A percentile compares a stretch with the other conserved stretches of the same genome.
These are phyloP conservation scores for Escovopsis sp. DNA, from an alignment of 2,329 filamentous ascomycete genomes.

Conservation along the genomic window DNA sequence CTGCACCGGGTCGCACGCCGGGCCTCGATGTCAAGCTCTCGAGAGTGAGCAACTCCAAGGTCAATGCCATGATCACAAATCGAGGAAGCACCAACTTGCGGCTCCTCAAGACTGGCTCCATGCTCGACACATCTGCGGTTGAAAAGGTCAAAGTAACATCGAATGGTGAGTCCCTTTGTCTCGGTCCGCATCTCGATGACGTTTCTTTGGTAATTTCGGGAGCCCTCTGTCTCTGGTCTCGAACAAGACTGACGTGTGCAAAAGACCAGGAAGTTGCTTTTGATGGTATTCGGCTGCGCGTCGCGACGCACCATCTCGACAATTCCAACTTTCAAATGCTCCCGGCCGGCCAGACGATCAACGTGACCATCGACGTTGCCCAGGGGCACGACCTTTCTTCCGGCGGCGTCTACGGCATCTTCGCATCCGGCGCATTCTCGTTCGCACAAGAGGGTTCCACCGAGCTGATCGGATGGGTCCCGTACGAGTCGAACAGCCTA, in stretches of 20 bases:
- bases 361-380: constrained; percentile 38
- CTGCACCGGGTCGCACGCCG: constrained; percentile 22
- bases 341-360: constrained; percentile 31
- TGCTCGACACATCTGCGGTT: constrained; percentile 35
- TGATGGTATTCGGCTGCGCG: constrained; percentile 35
- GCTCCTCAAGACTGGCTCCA: constrained; percentile 36
- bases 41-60: constrained; percentile 33
- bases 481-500: constrained; percentile 44
- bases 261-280: constrained; percentile 29
- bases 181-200: no score
- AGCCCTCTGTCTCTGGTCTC: no score
- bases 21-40: constrained; percentile 30
- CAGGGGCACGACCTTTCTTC: constrained; percentile 35
- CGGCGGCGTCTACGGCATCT: constrained; percentile 40
- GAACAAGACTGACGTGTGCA: background rate
- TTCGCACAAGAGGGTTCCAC: constrained; percentile 36
- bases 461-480: constrained; percentile 36
- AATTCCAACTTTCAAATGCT: constrained; percentile 36
- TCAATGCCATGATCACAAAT: constrained; percentile 39
- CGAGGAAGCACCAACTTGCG: constrained; percentile 32
- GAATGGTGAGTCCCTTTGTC: constrained; percentile 20
- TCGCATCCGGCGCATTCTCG: constrained; percentile 39
- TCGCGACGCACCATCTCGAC: constrained; percentile 27
- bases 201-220: no score
- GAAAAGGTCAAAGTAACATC: constrained; percentile 37